Percentiles rank a stretch among this genome's conserved stretches.
Evolutionary conservation across 305 asterid genomes (phyloP).

Genomic region (Fraxinus platypoda): DNA sequence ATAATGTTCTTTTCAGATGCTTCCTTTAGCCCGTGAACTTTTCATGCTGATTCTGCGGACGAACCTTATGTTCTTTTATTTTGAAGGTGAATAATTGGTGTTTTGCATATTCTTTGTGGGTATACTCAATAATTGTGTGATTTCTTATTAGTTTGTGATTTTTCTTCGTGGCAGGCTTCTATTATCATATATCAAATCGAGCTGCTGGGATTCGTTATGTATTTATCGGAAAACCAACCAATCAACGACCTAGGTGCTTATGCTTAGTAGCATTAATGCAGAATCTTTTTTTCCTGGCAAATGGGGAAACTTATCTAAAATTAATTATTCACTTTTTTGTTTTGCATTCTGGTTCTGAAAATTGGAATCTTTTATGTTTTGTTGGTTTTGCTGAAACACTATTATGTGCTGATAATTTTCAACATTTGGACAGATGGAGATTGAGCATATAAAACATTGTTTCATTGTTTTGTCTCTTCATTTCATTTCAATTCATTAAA

Average conservation of each 20-base stretch:
- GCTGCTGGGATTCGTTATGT: constrained; percentile 90
- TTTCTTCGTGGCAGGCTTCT: constrained; percentile 59
- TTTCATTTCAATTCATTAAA: background rate
- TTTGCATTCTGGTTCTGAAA: background rate
- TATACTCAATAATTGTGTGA: constrained; percentile 4
- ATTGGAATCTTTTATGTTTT: background rate
- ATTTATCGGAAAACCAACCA: constrained; percentile 83
- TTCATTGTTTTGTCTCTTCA: background rate
- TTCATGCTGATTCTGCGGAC: constrained; percentile 80
- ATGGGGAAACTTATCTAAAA: constrained; percentile 7
- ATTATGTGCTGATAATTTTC: background rate
- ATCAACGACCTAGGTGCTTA: constrained; percentile 86
- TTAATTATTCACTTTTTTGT: background rate
- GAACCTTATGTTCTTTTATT: constrained; percentile 96
- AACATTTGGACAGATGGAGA: background rate
- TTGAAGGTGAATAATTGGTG: constrained; percentile 64
- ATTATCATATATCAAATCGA: constrained; percentile 90
- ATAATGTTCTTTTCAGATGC: constrained; percentile 48
- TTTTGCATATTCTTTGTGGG: constrained; percentile 15
- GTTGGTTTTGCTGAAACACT: constrained; percentile 4
- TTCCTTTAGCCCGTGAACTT: constrained; percentile 76
- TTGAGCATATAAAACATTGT: background rate
- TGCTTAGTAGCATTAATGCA: background rate
- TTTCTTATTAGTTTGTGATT: constrained; percentile 9
- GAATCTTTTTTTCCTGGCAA: background rate